A percentile compares a stretch with the other conserved stretches of the same genome.
phyloP scores from a whole-genome alignment of 2,329 filamentous ascomycete species.

The Cylindrodendrum hubeiense region DNA sequence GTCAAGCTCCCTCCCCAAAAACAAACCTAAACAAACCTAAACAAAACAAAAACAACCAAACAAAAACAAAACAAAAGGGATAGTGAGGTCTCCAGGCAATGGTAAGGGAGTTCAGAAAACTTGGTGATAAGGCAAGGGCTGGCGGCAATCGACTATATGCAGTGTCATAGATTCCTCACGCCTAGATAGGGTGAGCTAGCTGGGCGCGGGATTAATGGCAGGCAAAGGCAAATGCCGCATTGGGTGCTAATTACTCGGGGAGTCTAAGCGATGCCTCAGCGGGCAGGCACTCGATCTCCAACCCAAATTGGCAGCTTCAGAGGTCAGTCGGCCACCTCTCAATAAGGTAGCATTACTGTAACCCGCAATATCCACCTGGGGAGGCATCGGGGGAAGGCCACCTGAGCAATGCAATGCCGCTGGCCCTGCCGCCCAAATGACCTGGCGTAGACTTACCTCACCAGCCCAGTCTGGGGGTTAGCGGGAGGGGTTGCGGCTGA shows the following conservation, averaged over 20 bases:
- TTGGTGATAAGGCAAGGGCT: not conserved
- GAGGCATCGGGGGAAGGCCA: not conserved
- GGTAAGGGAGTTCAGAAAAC: not conserved
- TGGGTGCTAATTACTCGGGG: not conserved
- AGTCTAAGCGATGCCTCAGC: not conserved
- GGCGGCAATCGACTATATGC: not conserved
- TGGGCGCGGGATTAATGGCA: not conserved
- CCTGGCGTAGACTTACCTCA: not conserved
- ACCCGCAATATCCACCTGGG: not conserved
- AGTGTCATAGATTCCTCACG: not conserved
- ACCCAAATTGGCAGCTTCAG: not conserved
- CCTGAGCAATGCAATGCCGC: not conserved
- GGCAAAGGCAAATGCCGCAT: not conserved
- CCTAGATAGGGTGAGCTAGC: not conserved
- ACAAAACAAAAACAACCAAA: no score
- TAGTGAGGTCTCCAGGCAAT: not conserved
- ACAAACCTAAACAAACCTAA: no score
- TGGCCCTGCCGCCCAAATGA: not conserved
- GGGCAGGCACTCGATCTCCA: not conserved
- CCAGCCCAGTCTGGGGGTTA: slow-evolving; percentile 14
- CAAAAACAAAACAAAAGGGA: no score
- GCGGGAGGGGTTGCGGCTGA: slow-evolving; percentile 13
- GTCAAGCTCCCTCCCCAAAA: no score
- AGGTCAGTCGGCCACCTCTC: not conserved
- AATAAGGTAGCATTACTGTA: not conserved